Percentiles rank a stretch among this genome's conserved stretches.
phyloP scores from a whole-genome alignment of 2,329 filamentous ascomycete species.

The Epichloe gansuensis region DNA sequence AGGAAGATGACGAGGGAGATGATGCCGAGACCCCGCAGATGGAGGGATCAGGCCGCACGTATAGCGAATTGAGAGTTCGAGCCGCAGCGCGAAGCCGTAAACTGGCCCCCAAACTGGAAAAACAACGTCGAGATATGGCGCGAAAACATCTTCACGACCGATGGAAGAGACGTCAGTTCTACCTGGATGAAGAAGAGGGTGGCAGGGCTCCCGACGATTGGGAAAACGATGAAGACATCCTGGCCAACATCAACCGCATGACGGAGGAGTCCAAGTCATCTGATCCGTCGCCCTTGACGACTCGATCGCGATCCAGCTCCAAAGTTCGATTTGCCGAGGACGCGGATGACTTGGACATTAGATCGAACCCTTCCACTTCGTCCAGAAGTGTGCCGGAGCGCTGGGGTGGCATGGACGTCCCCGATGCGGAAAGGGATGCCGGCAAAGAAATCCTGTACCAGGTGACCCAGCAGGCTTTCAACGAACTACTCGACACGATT shows the following conservation, averaged over 20 bases:
- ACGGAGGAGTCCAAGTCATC: constrained; percentile 30
- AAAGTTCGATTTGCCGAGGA: constrained; percentile 69
- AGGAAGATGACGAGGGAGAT: constrained; percentile 13
- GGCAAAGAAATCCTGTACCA: constrained; percentile 85
- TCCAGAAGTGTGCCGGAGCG: constrained; percentile 60
- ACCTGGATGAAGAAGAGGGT: constrained; percentile 76
- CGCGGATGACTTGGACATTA: constrained; percentile 52
- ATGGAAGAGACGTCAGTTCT: constrained; percentile 68
- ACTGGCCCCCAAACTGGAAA: constrained; percentile 25
- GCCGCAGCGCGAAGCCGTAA: constrained; percentile 24
- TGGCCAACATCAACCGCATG: constrained; percentile 20
- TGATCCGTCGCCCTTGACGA: constrained; percentile 16
- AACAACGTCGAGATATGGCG: constrained; percentile 29
- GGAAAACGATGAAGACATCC: constrained; percentile 45
- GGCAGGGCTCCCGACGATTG: constrained; percentile 51
- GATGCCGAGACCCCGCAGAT: constrained; percentile 10
- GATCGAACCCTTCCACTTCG: constrained; percentile 60
- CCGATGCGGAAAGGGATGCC: constrained; percentile 67
- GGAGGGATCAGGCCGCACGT: constrained; percentile 12
- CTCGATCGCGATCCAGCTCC: constrained; percentile 55
- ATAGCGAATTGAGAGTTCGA: constrained; percentile 28
- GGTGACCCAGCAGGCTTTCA: constrained; percentile 79
- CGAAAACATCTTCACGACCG: constrained; percentile 50
- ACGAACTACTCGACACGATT: constrained; percentile 76
- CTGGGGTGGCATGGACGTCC: constrained; percentile 68